Evolutionary conservation across 306 rosid species (phyloP), one percentile per base, ranked within the genome.

Genomic region (Dryas drummondii): DNA sequence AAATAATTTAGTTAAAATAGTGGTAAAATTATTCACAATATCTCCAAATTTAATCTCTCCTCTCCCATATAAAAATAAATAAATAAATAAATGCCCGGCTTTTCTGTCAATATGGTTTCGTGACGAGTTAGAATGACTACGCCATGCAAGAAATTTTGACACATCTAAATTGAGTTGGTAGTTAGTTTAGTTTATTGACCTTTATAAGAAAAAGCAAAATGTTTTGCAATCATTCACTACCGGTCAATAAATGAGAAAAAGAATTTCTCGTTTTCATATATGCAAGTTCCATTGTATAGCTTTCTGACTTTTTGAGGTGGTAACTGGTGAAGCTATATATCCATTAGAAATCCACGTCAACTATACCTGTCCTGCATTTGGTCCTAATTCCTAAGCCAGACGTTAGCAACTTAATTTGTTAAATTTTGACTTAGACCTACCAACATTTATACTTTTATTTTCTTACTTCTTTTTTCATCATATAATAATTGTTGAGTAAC

Each of bases 271-370:
- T 16, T 40, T 63, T 63, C 48, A 41, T 16, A 40, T 5, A 0
- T 3, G 68, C 49, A 63, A 16, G 27, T 46, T 46, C 6, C 6
- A 46, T 46, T 4, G 6, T 8, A 46, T 5, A 46, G 49, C 49
- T 14, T 26, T 58, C 41, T 58, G 64, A 58, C 64, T 58, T 9
- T 27, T 14, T 4, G 41, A 11, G 76, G 76, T 46, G 46, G 59
- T 14, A 17, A 48, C 77, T 27, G 69, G 68, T 15, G 77, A 46
- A 47, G 77, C 37, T 16, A 14, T 16, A 14, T 3, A 48, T 68
- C 47, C 12, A 47, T 14, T 2, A 16, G 61, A 37, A 16, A 5
- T 37, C 62, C 61, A 9, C 26, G 41, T 19, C 62, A 52, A 14
- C 9, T 1, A 32, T 32, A 60, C 66, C 66, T 16, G 11, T 48